Conservation (phyloP, 495 filamentous ascomycete species). For the Bacidia rubella region DNA sequence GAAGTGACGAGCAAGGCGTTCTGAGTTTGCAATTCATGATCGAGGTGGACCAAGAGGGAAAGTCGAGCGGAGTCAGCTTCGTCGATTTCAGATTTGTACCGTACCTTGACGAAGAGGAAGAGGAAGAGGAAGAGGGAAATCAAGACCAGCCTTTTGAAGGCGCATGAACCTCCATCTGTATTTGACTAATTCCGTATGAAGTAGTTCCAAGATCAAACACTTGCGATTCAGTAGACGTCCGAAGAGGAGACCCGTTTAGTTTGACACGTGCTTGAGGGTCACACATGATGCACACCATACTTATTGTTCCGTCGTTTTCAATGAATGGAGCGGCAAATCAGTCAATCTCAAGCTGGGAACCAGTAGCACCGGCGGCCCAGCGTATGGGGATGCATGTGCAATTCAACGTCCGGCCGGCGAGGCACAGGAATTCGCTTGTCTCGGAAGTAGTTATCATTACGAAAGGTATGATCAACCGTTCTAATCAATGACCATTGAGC, state of each 20-base stretch:
- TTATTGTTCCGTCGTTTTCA: no score
- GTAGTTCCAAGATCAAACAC: no score
- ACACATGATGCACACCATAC: no score
- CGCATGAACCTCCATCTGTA: no score
- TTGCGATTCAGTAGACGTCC: no score
- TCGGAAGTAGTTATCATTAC: no score
- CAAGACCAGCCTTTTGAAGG: no score
- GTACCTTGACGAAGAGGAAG: conserved; percentile 47
- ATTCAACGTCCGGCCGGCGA: background rate
- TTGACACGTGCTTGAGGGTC: no score
- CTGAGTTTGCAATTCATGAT: conserved; percentile 96
- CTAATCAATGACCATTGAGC: no score
- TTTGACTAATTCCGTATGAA: no score
- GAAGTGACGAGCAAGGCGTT: conserved; percentile 76
- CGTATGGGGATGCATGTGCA: background rate
- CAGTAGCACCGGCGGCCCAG: background rate
- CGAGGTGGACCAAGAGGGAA: conserved; percentile 30
- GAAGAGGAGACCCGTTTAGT: no score
- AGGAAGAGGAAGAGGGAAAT: conserved; percentile 28
- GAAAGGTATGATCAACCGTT: no score
- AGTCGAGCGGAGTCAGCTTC: conserved; percentile 41
- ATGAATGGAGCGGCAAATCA: background rate
- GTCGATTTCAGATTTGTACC: conserved; percentile 71
- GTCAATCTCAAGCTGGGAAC: background rate
- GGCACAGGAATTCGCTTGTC: background rate